Evolutionary conservation across 352 stramenopile species (phyloP).

Genomic region (Pythium pectinolyticum): DNA sequence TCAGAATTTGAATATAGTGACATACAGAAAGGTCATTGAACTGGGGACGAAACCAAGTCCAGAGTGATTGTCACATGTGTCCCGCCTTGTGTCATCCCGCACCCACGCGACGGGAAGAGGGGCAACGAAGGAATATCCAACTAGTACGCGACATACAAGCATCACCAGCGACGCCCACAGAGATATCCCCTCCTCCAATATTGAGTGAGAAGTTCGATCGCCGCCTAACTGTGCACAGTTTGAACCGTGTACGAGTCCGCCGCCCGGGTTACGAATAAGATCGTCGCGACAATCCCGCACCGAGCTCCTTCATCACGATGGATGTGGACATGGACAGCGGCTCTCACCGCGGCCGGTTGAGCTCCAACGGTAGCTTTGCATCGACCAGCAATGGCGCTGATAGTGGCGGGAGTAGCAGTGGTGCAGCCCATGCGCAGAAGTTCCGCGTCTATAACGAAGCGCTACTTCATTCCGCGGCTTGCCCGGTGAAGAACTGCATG

Average conservation of each 20-base stretch:
- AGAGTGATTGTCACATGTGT: conserved; percentile 24
- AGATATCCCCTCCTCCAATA: no score
- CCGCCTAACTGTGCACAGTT: no score
- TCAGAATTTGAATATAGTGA: background rate
- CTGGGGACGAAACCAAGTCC: conserved; percentile 5
- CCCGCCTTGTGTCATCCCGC: conserved; percentile 23
- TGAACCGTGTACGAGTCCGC: background rate
- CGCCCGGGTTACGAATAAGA: background rate
- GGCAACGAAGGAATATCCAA: conserved; percentile 1
- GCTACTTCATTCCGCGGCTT: conserved; percentile 70
- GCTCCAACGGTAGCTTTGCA: conserved; percentile 16
- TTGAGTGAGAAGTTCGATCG: no score
- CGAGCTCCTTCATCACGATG: conserved; percentile 20
- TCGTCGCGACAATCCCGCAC: background rate
- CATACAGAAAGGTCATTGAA: no score
- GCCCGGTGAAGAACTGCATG: conserved; percentile 53
- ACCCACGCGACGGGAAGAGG: conserved; percentile 19
- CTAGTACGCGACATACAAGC: no score
- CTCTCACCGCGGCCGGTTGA: conserved; percentile 10
- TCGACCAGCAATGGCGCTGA: background rate
- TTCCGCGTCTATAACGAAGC: conserved; percentile 86
- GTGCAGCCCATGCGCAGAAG: conserved; percentile 66
- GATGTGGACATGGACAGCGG: conserved; percentile 31
- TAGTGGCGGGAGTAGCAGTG: background rate
- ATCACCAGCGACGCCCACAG: no score